Percentiles rank a stretch among this genome's conserved stretches.
These are phyloP conservation scores for Cyathus striatus DNA, from an alignment of 768 basidiomycete genomes.

Conservation along the genomic window DNA sequence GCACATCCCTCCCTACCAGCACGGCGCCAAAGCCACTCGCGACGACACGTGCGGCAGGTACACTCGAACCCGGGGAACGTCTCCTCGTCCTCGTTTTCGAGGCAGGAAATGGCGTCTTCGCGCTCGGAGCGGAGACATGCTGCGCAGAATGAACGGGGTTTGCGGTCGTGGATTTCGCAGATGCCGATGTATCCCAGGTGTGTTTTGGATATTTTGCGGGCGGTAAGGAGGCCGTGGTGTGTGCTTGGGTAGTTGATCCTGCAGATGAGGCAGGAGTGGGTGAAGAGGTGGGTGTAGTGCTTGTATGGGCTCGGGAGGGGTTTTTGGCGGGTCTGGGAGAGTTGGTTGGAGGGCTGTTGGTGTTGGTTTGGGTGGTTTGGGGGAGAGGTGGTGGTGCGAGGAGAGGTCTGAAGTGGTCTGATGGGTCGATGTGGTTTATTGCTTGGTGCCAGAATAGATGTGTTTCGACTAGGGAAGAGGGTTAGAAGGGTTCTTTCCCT, in stretches of 20 bases:
- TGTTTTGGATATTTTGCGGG: conserved; percentile 39
- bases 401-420: conserved; percentile 49
- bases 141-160: conserved; percentile 50
- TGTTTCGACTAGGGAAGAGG: conserved; percentile 49
- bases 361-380: conserved; percentile 24
- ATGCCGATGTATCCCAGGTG: conserved; percentile 40
- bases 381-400: conserved; percentile 41
- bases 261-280: conserved; percentile 58
- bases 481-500: conserved; percentile 7
- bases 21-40: conserved; percentile 60
- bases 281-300: conserved; percentile 58
- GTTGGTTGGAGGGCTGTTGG: conserved; percentile 25
- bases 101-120: conserved; percentile 33
- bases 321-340: conserved; percentile 24
- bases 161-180: conserved; percentile 63
- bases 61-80: conserved; percentile 60
- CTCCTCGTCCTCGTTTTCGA: conserved; percentile 71
- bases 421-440: conserved; percentile 55
- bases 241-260: conserved; percentile 58
- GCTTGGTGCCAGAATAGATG: conserved; percentile 73
- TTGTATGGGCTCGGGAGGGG: conserved; percentile 45
- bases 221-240: conserved; percentile 42
- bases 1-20: conserved; percentile 46
- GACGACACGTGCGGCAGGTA: conserved; percentile 64
- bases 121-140: conserved; percentile 57